Evolutionary conservation across 768 basidiomycete genomes (phyloP), one percentile per base, ranked within the genome.

Genomic region (Agaricus blazei): DNA sequence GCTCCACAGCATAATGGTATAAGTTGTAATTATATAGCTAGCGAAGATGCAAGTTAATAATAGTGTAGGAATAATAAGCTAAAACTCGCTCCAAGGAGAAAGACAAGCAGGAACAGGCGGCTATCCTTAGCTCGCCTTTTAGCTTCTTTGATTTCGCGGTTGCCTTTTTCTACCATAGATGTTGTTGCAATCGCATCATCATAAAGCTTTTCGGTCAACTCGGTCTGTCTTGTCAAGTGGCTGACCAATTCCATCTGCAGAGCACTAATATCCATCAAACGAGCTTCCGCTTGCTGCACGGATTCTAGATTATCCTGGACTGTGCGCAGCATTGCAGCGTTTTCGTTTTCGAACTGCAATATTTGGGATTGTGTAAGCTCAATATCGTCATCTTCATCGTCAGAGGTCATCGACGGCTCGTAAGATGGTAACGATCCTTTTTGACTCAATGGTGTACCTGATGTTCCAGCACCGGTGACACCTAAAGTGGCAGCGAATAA

Each of bases 51-150:
- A 54, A 24, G 60, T 73, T 72, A 91, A 71, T 97, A 98, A 70
- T 88, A 87, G 69, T 98, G 94, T 62, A 98, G 70, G 79, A 98
- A 99, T 44, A 99, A 75, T 60, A 99, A 68, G 47, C 92, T 93
- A 61, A 97, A 69, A 68, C 89, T 93, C 7, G 96, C 93, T 15
- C 95, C 93, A 40, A 98, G 75, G 54, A 99, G 79, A 71, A 99
- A 98, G 23, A 97, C 73, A 40, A 99, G 73, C 60, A 99, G 82
- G 72, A 92, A 98, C 60, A 94, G 73, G 68, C 97, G 78, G 40
- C 90, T 83, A 62, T 97, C 95, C 62, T 88, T 85, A 29, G 88
- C 89, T 54, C 94, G 78, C 68, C 91, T 79, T 67, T 84, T 84
- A 14, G 97, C 96, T 73, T 94, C 92, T 67, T 82, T 85, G 54